Base-by-base conservation (phyloP, 441 rosid species). In the Populus hybrid region DNA sequence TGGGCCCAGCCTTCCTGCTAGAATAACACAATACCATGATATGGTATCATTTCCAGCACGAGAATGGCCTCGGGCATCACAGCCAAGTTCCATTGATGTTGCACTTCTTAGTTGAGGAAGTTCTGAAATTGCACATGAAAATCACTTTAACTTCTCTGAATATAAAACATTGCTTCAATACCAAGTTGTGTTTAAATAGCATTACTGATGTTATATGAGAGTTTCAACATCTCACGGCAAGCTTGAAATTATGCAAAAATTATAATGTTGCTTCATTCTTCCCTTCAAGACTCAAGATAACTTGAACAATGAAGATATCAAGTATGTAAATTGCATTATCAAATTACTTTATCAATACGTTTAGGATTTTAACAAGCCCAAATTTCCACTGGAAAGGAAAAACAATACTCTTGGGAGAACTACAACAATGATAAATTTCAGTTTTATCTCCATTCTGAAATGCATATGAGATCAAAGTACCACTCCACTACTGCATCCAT, bases 21-120 rank as follows among this genome's bases (percentile, higher is more conserved):
- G 85, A 80, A 94, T 85, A 78, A 91, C 95, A 83, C 99, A 96
- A 87, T 96, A 96, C 98, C 99, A 96, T 50, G 91, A 90, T 35
- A 77, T 42, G 30, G 84, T 84, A 72, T 93, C 91, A 83, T 70
- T 86, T 79, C 98, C 99, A 82, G 98, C 97, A 81, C 94, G 95
- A 80, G 99, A 90, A 82, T 93, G 86, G 71, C 98, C 97, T 32
- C 90, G 87, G 38, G 99, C 93, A 86, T 96, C 98, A 83, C 99
- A 96, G 42, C 99, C 99, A 78, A 96, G 91, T 83, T 92, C 98
- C 89, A 84, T 87, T 68, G 99, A 93, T 42, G 97, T 88, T 75
- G 85, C 86, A 84, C 96, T 89, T 87, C 98, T 90, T 81, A 96
- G 85, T 83, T 93, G 98, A 73, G 94, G 97, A 84, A 96, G 94